Percentiles rank a stretch among this genome's conserved stretches.
phyloP scores from a whole-genome alignment of 192 early-diverging fungal species.

The Podila clonocystis region DNA sequence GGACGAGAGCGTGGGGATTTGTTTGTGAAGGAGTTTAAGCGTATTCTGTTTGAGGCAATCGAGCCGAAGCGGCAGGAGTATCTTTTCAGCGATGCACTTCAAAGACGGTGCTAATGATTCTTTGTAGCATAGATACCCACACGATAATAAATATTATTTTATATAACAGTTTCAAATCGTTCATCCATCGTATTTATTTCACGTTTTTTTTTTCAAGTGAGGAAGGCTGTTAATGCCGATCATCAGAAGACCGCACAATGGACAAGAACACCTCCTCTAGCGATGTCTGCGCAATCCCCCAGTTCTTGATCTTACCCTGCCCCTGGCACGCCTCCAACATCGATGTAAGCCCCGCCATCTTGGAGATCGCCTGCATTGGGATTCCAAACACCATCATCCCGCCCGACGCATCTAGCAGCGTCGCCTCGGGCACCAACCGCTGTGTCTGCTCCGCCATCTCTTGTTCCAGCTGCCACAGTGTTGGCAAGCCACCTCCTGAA shows the following conservation, averaged over 20 bases:
- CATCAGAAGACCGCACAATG: conserved; percentile 16
- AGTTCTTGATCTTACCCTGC: conserved; percentile 59
- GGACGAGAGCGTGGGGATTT: conserved; percentile 18
- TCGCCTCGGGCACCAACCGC: conserved; percentile 54
- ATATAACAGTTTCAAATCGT: too few relatives aligned
- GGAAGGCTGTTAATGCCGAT: conserved; percentile 18
- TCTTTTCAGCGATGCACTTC: conserved; percentile 6
- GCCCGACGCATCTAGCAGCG: conserved; percentile 72
- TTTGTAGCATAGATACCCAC: too few relatives aligned
- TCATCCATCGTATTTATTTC: too few relatives aligned
- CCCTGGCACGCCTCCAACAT: conserved; percentile 57
- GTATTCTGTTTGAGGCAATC: conserved; percentile 28
- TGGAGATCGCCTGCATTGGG: conserved; percentile 52
- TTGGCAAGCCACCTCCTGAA: neutral
- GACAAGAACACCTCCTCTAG: conserved; percentile 77
- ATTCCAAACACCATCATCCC: conserved; percentile 73
- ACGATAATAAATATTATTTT: too few relatives aligned
- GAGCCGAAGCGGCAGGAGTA: conserved; percentile 7
- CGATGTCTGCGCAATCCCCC: conserved; percentile 76
- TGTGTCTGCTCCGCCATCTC: conserved; percentile 20
- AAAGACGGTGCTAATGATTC: too few relatives aligned
- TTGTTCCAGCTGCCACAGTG: conserved; percentile 56
- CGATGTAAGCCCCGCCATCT: conserved; percentile 65
- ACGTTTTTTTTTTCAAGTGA: too few relatives aligned
- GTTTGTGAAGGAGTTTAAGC: conserved; percentile 23